Evolutionary conservation across 225 moss, liverwort and hornwort genomes (phyloP).

Genomic region (Sphagnum tenellum): DNA sequence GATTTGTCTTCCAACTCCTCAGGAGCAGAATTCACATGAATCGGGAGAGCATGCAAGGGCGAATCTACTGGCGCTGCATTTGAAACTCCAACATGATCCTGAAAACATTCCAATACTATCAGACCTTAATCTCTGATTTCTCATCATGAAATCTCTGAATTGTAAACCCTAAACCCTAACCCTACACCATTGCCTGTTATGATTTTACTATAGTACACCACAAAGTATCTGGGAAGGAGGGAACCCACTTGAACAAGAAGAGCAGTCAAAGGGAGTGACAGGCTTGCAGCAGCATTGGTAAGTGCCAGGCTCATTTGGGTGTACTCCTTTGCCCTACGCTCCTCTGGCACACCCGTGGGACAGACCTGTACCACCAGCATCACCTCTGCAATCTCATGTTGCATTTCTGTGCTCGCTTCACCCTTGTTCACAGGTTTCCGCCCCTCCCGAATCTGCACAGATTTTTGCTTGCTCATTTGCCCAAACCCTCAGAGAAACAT

Average conservation of each 20-base stretch:
- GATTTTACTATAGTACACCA: too few species aligned
- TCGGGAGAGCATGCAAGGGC: conserved; percentile 53
- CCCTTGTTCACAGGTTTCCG: conserved; percentile 31
- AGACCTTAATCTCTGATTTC: too few species aligned
- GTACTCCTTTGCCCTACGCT: conserved; percentile 55
- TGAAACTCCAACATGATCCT: conserved; percentile 95
- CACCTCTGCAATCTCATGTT: conserved; percentile 58
- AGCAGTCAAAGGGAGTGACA: conserved; percentile 76
- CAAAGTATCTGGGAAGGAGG: too few species aligned
- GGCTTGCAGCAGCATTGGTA: conserved; percentile 39
- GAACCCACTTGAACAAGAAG: conserved; percentile 72
- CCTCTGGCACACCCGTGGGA: conserved; percentile 67
- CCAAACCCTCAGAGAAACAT: background rate
- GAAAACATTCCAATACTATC: background rate
- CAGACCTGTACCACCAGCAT: conserved; percentile 89
- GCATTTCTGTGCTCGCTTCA: conserved; percentile 27
- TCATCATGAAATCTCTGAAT: too few species aligned
- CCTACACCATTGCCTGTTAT: too few species aligned
- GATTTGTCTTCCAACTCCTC: conserved; percentile 9
- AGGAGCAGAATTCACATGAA: conserved; percentile 23
- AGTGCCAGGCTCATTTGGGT: conserved; percentile 52
- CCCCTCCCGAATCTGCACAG: conserved; percentile 83
- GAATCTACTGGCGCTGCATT: conserved; percentile 81
- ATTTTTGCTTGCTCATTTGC: background rate
- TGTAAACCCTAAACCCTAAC: too few species aligned